These are phyloP conservation scores for Cicer bijugum DNA, from an alignment of 306 rosid species.

Conservation along the genomic window DNA sequence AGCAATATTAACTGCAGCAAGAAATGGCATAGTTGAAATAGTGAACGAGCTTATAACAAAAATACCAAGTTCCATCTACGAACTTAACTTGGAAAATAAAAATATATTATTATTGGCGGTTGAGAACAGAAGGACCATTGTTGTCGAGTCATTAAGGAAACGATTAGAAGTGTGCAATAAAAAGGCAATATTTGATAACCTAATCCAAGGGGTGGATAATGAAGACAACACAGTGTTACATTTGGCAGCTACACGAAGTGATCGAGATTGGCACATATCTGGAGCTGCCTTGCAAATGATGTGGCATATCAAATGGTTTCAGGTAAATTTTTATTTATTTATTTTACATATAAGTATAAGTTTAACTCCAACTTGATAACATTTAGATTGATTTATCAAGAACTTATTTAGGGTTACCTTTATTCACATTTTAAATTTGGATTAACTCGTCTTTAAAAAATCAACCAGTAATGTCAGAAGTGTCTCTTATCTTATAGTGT, in stretches of 20 bases:
- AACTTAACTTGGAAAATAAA: slow-evolving; percentile 6
- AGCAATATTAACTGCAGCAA: slow-evolving; percentile 37
- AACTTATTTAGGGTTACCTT: too few relatives aligned
- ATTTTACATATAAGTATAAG: background rate
- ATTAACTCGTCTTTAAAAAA: too few relatives aligned
- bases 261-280: slow-evolving; percentile 37
- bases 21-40: slow-evolving; percentile 44
- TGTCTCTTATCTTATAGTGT: too few relatives aligned
- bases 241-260: slow-evolving; percentile 15
- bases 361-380: background rate
- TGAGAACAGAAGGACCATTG: slow-evolving; percentile 16
- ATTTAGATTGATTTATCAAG: too few relatives aligned
- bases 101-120: slow-evolving; percentile 43
- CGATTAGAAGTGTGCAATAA: background rate
- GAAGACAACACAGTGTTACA: slow-evolving; percentile 33
- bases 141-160: slow-evolving; percentile 7
- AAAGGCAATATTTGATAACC: background rate
- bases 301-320: slow-evolving; percentile 53
- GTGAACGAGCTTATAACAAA: background rate
- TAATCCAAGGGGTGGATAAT: background rate
- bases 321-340: slow-evolving; percentile 7
- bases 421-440: too few relatives aligned
- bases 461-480: too few relatives aligned
- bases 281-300: slow-evolving; percentile 50
- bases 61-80: slow-evolving; percentile 39